These are phyloP conservation scores for Venturia pyrina DNA, from an alignment of 2,329 filamentous ascomycete genomes.

Conservation along the genomic window DNA sequence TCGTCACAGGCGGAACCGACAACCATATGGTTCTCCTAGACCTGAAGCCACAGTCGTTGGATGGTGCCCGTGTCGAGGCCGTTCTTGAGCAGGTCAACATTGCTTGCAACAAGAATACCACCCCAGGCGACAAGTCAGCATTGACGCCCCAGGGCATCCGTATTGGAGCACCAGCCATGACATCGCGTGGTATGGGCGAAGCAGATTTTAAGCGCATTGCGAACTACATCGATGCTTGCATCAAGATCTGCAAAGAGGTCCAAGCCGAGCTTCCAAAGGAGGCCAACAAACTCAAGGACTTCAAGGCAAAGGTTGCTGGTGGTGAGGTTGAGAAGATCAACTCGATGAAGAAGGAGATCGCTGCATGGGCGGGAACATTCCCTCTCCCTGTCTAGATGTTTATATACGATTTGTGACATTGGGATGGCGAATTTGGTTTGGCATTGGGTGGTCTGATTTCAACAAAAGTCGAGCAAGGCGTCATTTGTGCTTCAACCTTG, in stretches of 20 bases:
- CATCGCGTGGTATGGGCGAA: slow-evolving; percentile 81
- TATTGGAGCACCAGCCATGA: slow-evolving; percentile 96
- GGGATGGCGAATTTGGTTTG: not conserved
- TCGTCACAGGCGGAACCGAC: slow-evolving; percentile 91
- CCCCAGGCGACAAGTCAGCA: slow-evolving; percentile 88
- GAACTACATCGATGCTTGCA: slow-evolving; percentile 75
- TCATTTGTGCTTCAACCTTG: not conserved
- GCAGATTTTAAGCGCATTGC: slow-evolving; percentile 77
- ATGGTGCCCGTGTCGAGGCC: slow-evolving; percentile 82
- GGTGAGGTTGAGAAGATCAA: slow-evolving; percentile 76
- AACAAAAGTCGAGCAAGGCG: slow-evolving; percentile 6
- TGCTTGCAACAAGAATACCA: slow-evolving; percentile 98
- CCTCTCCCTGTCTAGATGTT: slow-evolving; percentile 64
- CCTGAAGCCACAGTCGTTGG: slow-evolving; percentile 77
- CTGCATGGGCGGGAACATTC: slow-evolving; percentile 78
- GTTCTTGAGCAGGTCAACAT: slow-evolving; percentile 88
- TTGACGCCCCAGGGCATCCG: slow-evolving; percentile 87
- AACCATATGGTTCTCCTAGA: slow-evolving; percentile 94
- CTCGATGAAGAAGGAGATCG: slow-evolving; percentile 79
- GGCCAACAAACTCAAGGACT: slow-evolving; percentile 99
- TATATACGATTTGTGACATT: not conserved
- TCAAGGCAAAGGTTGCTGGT: slow-evolving; percentile 80
- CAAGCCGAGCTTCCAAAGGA: slow-evolving; percentile 83
- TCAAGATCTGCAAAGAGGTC: slow-evolving; percentile 84
- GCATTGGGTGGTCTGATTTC: not conserved